A percentile compares a stretch with the other conserved stretches of the same genome.
These are phyloP conservation scores for Aspergillus alliaceus DNA, from an alignment of 2,329 filamentous ascomycete genomes.

Conservation along the genomic window DNA sequence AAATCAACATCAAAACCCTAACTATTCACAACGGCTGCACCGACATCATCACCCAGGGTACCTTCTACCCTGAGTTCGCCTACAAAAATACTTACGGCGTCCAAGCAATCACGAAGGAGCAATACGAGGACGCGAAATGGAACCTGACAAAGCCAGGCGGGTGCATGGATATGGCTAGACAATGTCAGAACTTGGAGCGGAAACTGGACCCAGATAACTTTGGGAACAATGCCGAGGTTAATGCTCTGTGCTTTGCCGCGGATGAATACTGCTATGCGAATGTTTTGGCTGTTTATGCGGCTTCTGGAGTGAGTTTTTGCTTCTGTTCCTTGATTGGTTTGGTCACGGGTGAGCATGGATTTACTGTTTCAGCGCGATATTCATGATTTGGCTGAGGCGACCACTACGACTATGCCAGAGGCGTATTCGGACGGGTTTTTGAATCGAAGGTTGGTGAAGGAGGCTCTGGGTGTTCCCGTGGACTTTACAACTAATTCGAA, in stretches of 20 bases:
- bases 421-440: neutral
- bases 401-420: neutral
- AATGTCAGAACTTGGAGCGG: neutral
- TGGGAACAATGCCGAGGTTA: neutral
- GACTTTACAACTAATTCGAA: neutral
- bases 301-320: neutral
- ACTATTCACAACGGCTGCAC: conserved; percentile 73
- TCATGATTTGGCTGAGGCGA: neutral
- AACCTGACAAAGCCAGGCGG: neutral
- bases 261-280: neutral
- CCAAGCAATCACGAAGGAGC: conserved; percentile 44
- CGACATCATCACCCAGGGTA: conserved; percentile 60
- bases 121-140: neutral
- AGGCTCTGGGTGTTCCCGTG: neutral
- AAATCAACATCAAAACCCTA: conserved; percentile 60
- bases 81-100: conserved; percentile 59
- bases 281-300: neutral
- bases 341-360: neutral
- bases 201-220: neutral
- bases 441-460: neutral
- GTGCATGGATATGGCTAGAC: neutral
- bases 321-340: too few relatives aligned
- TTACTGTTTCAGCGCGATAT: neutral
- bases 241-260: neutral
- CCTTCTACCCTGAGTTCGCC: conserved; percentile 42